phyloP scores from a whole-genome alignment of 306 rosid genomes.

The Castanea mollissima region DNA sequence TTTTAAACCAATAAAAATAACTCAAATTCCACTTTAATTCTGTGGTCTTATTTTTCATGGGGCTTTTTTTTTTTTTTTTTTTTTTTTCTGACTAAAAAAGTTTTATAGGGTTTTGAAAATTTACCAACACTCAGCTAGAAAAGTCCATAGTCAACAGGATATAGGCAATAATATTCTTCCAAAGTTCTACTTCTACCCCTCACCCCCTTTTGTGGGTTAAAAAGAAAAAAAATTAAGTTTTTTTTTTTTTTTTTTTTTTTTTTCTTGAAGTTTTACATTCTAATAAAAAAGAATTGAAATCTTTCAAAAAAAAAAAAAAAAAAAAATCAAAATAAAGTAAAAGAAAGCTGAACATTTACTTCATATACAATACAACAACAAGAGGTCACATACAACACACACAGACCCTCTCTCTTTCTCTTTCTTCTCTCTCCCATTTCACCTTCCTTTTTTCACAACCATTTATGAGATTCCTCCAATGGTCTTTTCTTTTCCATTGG shows the following conservation, averaged over 20 bases:
- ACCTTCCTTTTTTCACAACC: slow-evolving; percentile 70
- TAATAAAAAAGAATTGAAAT: slow-evolving; percentile 18
- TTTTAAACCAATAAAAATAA: neutral
- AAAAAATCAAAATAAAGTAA: slow-evolving; percentile 25
- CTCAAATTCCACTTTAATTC: neutral
- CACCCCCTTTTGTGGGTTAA: slow-evolving; percentile 22
- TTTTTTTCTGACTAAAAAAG: neutral
- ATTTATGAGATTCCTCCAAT: slow-evolving; percentile 80
- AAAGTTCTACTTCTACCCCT: slow-evolving; percentile 9
- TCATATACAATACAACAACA: slow-evolving; percentile 59
- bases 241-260: neutral
- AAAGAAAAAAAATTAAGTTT: neutral
- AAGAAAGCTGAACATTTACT: slow-evolving; percentile 64
- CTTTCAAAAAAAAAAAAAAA: slow-evolving; percentile 11
- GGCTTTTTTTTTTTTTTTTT: too few species aligned
- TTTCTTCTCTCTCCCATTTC: slow-evolving; percentile 44
- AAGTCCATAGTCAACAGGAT: slow-evolving; percentile 65
- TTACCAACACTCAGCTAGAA: slow-evolving; percentile 21
- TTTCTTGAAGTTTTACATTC: neutral
- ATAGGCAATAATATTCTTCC: slow-evolving; percentile 51
- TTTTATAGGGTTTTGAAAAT: slow-evolving; percentile 34
- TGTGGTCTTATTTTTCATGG: neutral
- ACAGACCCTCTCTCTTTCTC: slow-evolving; percentile 23
- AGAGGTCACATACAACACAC: slow-evolving; percentile 54
- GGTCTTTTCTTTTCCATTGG: slow-evolving; percentile 74